Percentiles rank a stretch among this genome's conserved stretches.
phyloP scores from a whole-genome alignment of 148 eudicot species.

The Vaccinium corymbosum region DNA sequence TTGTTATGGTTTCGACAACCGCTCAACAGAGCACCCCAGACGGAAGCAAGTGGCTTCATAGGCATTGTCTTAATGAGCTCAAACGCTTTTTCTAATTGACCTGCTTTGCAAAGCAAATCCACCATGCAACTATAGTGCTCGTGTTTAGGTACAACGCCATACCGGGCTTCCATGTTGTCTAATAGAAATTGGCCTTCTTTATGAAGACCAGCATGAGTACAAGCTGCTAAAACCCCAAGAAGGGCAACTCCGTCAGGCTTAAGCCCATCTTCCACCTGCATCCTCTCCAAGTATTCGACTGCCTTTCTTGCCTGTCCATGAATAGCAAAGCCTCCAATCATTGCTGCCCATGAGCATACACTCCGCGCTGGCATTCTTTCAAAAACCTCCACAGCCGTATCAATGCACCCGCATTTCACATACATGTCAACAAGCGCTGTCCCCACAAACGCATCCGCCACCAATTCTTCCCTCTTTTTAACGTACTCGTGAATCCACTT shows the following conservation, averaged over 20 bases:
- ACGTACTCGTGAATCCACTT: not conserved
- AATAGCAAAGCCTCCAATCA: slow-evolving; percentile 3
- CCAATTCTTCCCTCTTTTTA: not conserved
- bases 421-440: slow-evolving; percentile 1
- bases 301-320: not conserved
- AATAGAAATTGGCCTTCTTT: not conserved
- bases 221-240: not conserved
- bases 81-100: not conserved
- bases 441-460: not conserved
- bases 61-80: slow-evolving; percentile 4
- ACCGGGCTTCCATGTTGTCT: slow-evolving; percentile 1
- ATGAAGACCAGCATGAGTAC: not conserved
- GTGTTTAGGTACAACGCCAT: not conserved
- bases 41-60: not conserved
- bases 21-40: slow-evolving; percentile 5
- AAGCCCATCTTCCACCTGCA: slow-evolving; percentile 6
- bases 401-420: slow-evolving; percentile 2
- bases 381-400: not conserved
- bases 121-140: slow-evolving; percentile 7
- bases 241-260: not conserved
- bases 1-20: slow-evolving; percentile 4
- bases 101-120: slow-evolving; percentile 4
- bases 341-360: slow-evolving; percentile 1
- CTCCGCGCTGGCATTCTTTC: not conserved
- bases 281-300: not conserved